phyloP scores from a whole-genome alignment of 306 rosid species.

The Dryas drummondii region DNA sequence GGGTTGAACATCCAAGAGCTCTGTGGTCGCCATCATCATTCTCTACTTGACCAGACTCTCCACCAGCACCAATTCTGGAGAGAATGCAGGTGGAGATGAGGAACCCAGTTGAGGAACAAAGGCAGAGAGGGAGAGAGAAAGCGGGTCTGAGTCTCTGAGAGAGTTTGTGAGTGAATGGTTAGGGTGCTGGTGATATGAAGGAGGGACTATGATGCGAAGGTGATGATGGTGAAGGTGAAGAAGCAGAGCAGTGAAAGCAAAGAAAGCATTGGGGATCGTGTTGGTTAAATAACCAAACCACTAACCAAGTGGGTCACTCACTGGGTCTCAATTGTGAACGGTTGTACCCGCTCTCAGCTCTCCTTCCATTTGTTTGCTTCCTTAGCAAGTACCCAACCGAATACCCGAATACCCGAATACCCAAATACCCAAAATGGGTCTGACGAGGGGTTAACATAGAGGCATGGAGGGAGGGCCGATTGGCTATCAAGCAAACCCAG shows the following conservation, averaged over 20 bases:
- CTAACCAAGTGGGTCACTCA: slow-evolving; percentile 15
- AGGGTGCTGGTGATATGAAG: slow-evolving; percentile 5
- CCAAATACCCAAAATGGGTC: not conserved
- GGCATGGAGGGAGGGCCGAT: not conserved
- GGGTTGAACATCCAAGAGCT: slow-evolving; percentile 77
- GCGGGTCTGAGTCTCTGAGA: slow-evolving; percentile 1
- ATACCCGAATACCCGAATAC: not conserved
- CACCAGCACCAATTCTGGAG: slow-evolving; percentile 2
- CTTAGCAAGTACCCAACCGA: slow-evolving; percentile 12
- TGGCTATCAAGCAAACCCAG: not conserved
- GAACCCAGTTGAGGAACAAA: not conserved
- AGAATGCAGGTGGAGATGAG: slow-evolving; percentile 6
- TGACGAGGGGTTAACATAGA: not conserved
- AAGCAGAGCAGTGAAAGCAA: slow-evolving; percentile 39
- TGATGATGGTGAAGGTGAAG: slow-evolving; percentile 14
- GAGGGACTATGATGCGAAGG: slow-evolving; percentile 8
- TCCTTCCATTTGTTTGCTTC: slow-evolving; percentile 7
- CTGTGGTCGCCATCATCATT: slow-evolving; percentile 44
- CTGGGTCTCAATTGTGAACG: slow-evolving; percentile 8
- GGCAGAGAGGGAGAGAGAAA: not conserved
- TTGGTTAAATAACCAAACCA: no score
- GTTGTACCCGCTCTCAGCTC: slow-evolving; percentile 1
- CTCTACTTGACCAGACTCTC: not conserved
- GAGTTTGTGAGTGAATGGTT: not conserved
- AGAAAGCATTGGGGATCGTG: slow-evolving; percentile 5